phyloP scores from a whole-genome alignment of 352 stramenopile species.

The Phytophthora meadii region DNA sequence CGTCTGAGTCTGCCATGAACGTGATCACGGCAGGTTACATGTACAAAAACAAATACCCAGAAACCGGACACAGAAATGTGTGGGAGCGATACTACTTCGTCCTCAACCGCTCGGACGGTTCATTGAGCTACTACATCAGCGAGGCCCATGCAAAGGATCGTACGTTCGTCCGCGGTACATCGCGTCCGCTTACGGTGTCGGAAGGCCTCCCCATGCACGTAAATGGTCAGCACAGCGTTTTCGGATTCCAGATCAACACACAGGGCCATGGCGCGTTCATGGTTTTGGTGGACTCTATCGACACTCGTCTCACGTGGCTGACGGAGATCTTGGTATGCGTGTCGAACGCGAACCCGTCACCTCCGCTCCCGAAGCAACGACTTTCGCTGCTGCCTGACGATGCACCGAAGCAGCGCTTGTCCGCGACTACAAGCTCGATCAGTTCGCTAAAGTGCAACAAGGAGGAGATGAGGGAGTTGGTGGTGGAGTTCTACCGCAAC shows the following conservation, averaged over 20 bases:
- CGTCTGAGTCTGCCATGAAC: slow-evolving; percentile 50
- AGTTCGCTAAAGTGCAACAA: slow-evolving; percentile 60
- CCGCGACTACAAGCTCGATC: slow-evolving; percentile 39
- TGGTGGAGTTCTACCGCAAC: slow-evolving; percentile 83
- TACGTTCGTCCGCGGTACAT: slow-evolving; percentile 84
- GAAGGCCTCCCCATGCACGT: slow-evolving; percentile 82
- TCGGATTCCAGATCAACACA: slow-evolving; percentile 89
- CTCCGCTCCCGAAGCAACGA: slow-evolving; percentile 49
- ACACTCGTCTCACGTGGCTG: slow-evolving; percentile 82
- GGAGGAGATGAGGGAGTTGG: slow-evolving; percentile 78
- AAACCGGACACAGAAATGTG: slow-evolving; percentile 79
- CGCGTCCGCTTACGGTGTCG: slow-evolving; percentile 78
- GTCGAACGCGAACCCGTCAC: slow-evolving; percentile 50
- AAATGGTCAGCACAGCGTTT: slow-evolving; percentile 71
- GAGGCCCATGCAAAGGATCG: slow-evolving; percentile 86
- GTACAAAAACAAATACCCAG: slow-evolving; percentile 89
- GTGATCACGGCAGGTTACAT: slow-evolving; percentile 87
- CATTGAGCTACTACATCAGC: slow-evolving; percentile 87
- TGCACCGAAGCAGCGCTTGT: slow-evolving; percentile 42
- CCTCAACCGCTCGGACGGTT: slow-evolving; percentile 74
- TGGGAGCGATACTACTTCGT: slow-evolving; percentile 91
- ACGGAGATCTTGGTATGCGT: slow-evolving; percentile 82
- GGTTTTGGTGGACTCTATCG: slow-evolving; percentile 87
- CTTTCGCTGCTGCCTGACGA: slow-evolving; percentile 66
- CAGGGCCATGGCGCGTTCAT: slow-evolving; percentile 87